Evolutionary conservation across 1,284 basidiomycete genomes (phyloP).

Genomic region (Xanthoconium separans): DNA sequence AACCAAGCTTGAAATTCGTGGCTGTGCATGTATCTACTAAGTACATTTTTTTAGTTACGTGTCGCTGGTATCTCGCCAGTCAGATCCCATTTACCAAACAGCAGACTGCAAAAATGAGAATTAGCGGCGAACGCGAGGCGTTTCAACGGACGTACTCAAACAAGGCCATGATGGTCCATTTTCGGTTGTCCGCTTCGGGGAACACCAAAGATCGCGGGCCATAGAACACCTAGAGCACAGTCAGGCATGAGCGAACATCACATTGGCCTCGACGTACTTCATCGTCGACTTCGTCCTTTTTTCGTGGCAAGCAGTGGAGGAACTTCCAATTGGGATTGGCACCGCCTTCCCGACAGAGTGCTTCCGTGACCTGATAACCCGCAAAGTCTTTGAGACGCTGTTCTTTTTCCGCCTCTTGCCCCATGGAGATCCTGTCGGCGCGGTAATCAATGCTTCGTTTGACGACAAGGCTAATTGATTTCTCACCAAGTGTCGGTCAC

Average conservation of each 20-base stretch:
- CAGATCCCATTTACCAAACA: slow-evolving; percentile 52
- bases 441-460: not conserved
- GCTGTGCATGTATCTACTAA: slow-evolving; percentile 9
- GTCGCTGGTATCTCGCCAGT: slow-evolving; percentile 13
- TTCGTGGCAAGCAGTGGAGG: slow-evolving; percentile 94
- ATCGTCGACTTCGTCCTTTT: slow-evolving; percentile 92
- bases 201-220: slow-evolving; percentile 75
- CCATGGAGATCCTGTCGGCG: slow-evolving; percentile 89
- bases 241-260: not conserved
- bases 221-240: slow-evolving; percentile 61
- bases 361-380: slow-evolving; percentile 95
- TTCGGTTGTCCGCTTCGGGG: slow-evolving; percentile 81
- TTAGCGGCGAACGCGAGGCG: not conserved
- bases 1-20: not conserved
- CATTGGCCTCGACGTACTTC: slow-evolving; percentile 54
- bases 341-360: slow-evolving; percentile 73
- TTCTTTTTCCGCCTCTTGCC: slow-evolving; percentile 94
- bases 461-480: not conserved
- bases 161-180: slow-evolving; percentile 91
- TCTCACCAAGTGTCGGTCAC: slow-evolving; percentile 93
- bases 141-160: slow-evolving; percentile 65
- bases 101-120: slow-evolving; percentile 33
- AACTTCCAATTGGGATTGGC: slow-evolving; percentile 93
- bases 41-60: too few species aligned
- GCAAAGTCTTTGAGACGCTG: slow-evolving; percentile 85